Evolutionary conservation across 108 stramenopile genomes (phyloP).

Genomic region (Nitzschia sp.): DNA sequence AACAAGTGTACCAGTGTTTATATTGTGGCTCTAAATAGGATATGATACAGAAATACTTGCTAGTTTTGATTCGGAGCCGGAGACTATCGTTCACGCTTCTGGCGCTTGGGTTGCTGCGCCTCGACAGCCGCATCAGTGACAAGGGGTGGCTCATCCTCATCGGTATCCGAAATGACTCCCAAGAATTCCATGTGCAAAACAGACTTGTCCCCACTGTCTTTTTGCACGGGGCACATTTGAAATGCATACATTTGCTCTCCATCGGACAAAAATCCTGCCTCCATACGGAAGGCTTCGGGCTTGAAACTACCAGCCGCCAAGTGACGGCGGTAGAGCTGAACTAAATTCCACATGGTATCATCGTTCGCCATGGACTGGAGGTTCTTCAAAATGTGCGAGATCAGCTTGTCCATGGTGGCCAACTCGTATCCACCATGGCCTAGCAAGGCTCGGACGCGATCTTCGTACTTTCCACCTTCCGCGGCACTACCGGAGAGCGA

Average conservation of each 20-base stretch:
- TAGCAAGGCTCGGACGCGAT: slow-evolving; percentile 76
- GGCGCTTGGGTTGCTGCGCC: slow-evolving; percentile 4
- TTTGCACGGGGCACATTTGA: slow-evolving; percentile 67
- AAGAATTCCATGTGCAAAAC: slow-evolving; percentile 76
- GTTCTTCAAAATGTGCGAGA: slow-evolving; percentile 85
- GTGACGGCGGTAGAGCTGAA: slow-evolving; percentile 82
- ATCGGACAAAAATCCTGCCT: slow-evolving; percentile 82
- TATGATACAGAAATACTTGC: no score
- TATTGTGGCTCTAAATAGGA: no score
- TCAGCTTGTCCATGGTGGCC: slow-evolving; percentile 90
- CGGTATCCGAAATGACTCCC: slow-evolving; percentile 78
- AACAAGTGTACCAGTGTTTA: no score
- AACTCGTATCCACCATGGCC: slow-evolving; percentile 88
- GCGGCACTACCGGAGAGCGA: slow-evolving; percentile 37
- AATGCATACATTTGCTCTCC: slow-evolving; percentile 90
- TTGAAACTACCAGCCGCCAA: slow-evolving; percentile 68
- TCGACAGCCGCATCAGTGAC: neutral
- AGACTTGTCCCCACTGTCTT: slow-evolving; percentile 61
- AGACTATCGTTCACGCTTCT: no score
- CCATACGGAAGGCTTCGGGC: slow-evolving; percentile 85
- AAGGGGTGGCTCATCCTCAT: slow-evolving; percentile 34
- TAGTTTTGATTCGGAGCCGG: no score
- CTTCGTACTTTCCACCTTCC: slow-evolving; percentile 80
- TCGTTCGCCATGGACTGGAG: slow-evolving; percentile 82
- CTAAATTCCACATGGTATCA: slow-evolving; percentile 81